Conservation (phyloP, 495 filamentous ascomycete species). For the Pyrenopolyporus hunteri region DNA sequence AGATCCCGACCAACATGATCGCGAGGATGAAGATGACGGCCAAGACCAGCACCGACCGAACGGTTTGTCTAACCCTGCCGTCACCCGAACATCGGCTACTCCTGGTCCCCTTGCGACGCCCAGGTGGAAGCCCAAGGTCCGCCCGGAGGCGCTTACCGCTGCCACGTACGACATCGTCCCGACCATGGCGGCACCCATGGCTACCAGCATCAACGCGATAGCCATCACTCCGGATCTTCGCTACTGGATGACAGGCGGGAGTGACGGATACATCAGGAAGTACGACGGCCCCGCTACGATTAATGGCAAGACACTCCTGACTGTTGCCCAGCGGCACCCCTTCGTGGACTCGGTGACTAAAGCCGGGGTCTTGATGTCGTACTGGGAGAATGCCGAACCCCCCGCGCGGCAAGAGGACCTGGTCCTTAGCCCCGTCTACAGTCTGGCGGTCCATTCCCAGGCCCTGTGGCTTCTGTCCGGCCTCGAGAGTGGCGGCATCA, state of each 20-base stretch:
- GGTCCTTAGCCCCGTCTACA: conserved; percentile 86
- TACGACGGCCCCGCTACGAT: conserved; percentile 95
- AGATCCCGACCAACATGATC: conserved; percentile 62
- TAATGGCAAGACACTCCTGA: conserved; percentile 92
- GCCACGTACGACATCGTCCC: conserved; percentile 92
- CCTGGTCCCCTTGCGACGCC: conserved; percentile 53
- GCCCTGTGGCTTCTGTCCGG: conserved; percentile 91
- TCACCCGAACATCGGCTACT: conserved; percentile 54
- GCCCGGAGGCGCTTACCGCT: conserved; percentile 83
- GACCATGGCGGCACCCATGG: conserved; percentile 93
- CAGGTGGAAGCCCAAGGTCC: conserved; percentile 66
- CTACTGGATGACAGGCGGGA: conserved; percentile 92
- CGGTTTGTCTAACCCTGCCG: conserved; percentile 26
- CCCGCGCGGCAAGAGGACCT: conserved; percentile 56
- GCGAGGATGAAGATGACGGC: conserved; percentile 64
- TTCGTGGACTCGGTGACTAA: conserved; percentile 98
- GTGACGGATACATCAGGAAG: conserved; percentile 92
- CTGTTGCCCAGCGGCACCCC: conserved; percentile 93
- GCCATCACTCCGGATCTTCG: conserved; percentile 92
- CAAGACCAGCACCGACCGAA: conserved; percentile 43
- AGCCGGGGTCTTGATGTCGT: conserved; percentile 88
- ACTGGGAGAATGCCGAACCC: conserved; percentile 90
- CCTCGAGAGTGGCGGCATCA: conserved; percentile 88
- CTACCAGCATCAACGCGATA: conserved; percentile 93
- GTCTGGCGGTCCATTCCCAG: conserved; percentile 85